Conservation (phyloP, 192 early-diverging fungal species). For the Linderina pennispora region DNA sequence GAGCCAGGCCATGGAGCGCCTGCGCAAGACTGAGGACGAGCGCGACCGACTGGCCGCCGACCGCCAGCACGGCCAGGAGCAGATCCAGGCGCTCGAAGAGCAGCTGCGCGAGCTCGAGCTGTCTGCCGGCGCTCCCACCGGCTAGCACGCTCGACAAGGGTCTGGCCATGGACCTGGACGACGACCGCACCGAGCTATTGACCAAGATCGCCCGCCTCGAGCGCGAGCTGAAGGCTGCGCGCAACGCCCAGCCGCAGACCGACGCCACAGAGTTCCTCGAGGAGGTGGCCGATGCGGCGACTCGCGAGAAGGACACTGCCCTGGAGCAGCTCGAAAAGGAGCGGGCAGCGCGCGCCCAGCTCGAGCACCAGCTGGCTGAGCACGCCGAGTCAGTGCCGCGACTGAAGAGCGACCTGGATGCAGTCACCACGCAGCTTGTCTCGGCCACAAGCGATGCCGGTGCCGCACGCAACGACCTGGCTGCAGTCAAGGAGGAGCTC, state of each 20-base stretch:
- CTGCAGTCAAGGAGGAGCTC: constrained; percentile 34
- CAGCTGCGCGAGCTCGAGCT: constrained; percentile 77
- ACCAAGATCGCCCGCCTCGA: constrained; percentile 56
- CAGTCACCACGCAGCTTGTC: constrained; percentile 12
- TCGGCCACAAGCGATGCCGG: constrained; percentile 11
- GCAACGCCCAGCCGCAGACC: constrained; percentile 1
- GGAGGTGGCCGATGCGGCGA: constrained; percentile 32
- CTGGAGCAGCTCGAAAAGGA: constrained; percentile 24
- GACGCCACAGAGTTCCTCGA: constrained; percentile 25
- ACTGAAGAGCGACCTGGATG: constrained; percentile 18
- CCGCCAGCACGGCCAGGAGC: constrained; percentile 62
- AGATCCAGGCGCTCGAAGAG: constrained; percentile 74
- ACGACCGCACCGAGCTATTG: constrained; percentile 35
- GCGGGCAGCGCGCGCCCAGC: constrained; percentile 21
- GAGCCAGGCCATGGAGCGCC: constrained; percentile 63
- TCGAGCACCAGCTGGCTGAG: constrained; percentile 41
- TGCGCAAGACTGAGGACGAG: constrained; percentile 55
- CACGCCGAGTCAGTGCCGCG: constrained; percentile 10
- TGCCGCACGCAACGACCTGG: constrained; percentile 24
- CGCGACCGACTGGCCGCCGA: constrained; percentile 60
- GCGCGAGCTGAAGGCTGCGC: constrained; percentile 49
- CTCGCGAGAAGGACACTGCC: constrained; percentile 41
- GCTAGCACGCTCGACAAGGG: constrained; percentile 20
- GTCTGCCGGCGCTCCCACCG: constrained; percentile 22
- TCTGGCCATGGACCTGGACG: constrained; percentile 27